phyloP scores from a whole-genome alignment of 805 yeast genomes.

The Suhomyces sp. region DNA sequence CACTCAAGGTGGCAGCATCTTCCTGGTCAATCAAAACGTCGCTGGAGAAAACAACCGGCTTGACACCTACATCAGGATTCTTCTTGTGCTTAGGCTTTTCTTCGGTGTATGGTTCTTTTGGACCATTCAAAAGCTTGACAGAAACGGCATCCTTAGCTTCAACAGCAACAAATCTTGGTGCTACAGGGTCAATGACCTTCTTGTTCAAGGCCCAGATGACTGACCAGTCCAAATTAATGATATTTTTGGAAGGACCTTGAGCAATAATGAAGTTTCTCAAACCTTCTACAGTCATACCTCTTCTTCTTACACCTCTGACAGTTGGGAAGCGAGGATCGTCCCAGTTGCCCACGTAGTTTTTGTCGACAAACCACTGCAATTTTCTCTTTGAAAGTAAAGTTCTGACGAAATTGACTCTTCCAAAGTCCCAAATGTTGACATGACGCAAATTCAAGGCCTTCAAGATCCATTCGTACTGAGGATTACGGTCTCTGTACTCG shows the following conservation, averaged over 20 bases:
- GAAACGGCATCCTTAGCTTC: slow-evolving; percentile 62
- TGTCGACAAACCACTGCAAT: slow-evolving; percentile 98
- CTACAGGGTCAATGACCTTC: slow-evolving; percentile 93
- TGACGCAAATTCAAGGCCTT: slow-evolving; percentile 77
- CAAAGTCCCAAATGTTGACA: slow-evolving; percentile 97
- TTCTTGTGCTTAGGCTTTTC: slow-evolving; percentile 30
- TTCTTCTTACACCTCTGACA: slow-evolving; percentile 97
- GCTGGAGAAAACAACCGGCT: slow-evolving; percentile 21
- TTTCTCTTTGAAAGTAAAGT: slow-evolving; percentile 95
- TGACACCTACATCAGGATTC: slow-evolving; percentile 27
- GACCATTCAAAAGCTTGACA: slow-evolving; percentile 48
- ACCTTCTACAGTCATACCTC: slow-evolving; percentile 99
- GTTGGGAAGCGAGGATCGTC: slow-evolving; percentile 99
- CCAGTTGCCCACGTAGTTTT: slow-evolving; percentile 85
- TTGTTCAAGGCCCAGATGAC: slow-evolving; percentile 97
- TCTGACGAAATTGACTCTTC: slow-evolving; percentile 94
- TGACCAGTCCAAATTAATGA: slow-evolving; percentile 96
- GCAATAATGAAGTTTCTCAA: slow-evolving; percentile 87
- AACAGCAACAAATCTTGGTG: slow-evolving; percentile 92
- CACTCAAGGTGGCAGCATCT: slow-evolving; percentile 24
- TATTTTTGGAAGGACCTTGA: slow-evolving; percentile 98
- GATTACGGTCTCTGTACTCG: slow-evolving; percentile 98
- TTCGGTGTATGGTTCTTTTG: slow-evolving; percentile 18
- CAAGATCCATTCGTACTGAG: slow-evolving; percentile 96
- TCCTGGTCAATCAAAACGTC: slow-evolving; percentile 25